These are phyloP conservation scores for Solanum aculeatissimum DNA, from an alignment of 305 asterid genomes.

Conservation along the genomic window DNA sequence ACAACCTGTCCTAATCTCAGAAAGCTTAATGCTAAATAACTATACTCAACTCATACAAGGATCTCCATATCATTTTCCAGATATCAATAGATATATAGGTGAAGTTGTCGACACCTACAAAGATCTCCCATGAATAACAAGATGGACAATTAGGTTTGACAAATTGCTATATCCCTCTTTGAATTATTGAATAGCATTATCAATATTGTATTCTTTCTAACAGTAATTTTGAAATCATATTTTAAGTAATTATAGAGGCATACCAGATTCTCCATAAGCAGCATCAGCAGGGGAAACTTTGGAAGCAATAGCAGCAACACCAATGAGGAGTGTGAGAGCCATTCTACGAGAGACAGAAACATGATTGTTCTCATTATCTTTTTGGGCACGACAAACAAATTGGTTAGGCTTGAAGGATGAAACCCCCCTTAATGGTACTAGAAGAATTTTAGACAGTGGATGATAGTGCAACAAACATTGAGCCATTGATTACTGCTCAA, in stretches of 20 bases:
- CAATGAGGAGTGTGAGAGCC: constrained; percentile 66
- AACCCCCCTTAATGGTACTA: constrained; percentile 7
- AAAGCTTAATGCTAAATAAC: not conserved
- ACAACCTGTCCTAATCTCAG: not conserved
- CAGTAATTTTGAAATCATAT: not conserved
- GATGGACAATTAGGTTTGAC: not conserved
- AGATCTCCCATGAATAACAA: not conserved
- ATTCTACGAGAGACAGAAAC: constrained; percentile 50
- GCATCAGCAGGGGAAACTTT: constrained; percentile 90
- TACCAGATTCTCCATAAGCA: constrained; percentile 95
- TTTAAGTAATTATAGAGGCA: not conserved
- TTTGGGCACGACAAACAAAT: constrained; percentile 30
- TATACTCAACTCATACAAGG: not conserved
- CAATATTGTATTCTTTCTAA: no score
- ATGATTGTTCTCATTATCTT: constrained; percentile 7
- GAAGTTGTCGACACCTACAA: not conserved
- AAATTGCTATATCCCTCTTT: not conserved
- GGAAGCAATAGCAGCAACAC: constrained; percentile 69
- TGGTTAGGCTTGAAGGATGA: constrained; percentile 22
- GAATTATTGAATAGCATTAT: not conserved
- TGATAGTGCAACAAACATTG: constrained; percentile 65
- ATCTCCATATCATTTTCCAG: not conserved
- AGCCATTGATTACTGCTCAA: constrained; percentile 31
- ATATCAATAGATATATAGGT: not conserved
- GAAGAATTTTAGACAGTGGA: constrained; percentile 24